phyloP scores from a whole-genome alignment of 2,329 filamentous ascomycete species.

The Plenodomus lindquistii region DNA sequence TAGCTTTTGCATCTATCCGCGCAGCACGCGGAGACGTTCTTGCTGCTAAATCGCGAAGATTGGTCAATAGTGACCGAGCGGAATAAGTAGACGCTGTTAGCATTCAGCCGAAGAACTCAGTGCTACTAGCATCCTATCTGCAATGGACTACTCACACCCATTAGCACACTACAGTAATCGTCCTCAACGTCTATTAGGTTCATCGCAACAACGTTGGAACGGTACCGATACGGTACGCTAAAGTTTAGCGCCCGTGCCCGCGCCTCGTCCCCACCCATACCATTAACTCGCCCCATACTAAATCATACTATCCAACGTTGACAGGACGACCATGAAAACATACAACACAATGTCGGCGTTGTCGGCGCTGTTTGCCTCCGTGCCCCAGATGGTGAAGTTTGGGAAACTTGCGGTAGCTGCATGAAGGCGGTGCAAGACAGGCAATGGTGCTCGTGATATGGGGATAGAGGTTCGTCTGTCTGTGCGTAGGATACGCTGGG shows the following conservation, averaged over 20 bases:
- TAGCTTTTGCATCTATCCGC: no score
- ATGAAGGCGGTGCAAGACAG: not conserved
- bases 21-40: no score
- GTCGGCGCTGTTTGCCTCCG: not conserved
- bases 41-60: no score
- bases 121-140: no score
- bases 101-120: no score
- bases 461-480: no score
- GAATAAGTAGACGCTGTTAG: no score
- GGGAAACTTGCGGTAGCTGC: not conserved
- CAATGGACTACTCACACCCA: no score
- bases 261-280: not conserved
- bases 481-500: no score
- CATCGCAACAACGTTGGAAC: not conserved
- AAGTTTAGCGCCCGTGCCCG: not conserved
- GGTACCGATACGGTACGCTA: not conserved
- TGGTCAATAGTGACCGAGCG: no score
- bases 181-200: not conserved
- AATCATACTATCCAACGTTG: not conserved
- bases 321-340: not conserved
- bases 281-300: not conserved
- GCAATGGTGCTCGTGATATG: not conserved
- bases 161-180: no score
- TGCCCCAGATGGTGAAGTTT: not conserved
- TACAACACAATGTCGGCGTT: not conserved